These are phyloP conservation scores for Camelina laxa DNA, from an alignment of 345 rosid genomes.

Conservation along the genomic window DNA sequence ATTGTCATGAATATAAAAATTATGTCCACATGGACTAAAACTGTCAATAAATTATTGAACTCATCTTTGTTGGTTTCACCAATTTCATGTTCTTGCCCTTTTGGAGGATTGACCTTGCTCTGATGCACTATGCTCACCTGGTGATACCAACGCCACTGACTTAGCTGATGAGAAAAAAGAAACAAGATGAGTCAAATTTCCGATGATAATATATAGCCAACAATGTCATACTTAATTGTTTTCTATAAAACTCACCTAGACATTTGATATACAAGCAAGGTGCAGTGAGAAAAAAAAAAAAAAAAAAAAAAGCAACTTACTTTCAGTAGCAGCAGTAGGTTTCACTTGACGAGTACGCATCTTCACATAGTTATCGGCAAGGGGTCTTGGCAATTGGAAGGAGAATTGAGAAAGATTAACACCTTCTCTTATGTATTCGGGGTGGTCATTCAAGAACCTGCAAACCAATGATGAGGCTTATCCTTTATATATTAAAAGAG, in stretches of 20 bases:
- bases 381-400: constrained; percentile 74
- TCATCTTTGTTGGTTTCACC: neutral
- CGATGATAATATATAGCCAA: too few species aligned
- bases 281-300: too few species aligned
- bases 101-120: neutral
- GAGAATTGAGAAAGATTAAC: constrained; percentile 65
- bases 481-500: too few species aligned
- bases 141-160: neutral
- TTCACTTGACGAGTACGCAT: constrained; percentile 50
- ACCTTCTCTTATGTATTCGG: constrained; percentile 51
- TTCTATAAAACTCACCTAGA: too few species aligned
- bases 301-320: constrained; percentile 46
- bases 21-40: neutral
- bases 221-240: too few species aligned
- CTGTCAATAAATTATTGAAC: neutral
- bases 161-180: too few species aligned
- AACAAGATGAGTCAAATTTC: too few species aligned
- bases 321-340: constrained; percentile 46
- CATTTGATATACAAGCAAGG: too few species aligned
- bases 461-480: constrained; percentile 9
- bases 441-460: constrained; percentile 66
- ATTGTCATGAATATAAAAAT: neutral
- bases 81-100: neutral
- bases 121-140: neutral
- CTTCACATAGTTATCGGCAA: constrained; percentile 64